Conservation (phyloP, 306 rosid species). For the Trichosanthes cucumerina region DNA sequence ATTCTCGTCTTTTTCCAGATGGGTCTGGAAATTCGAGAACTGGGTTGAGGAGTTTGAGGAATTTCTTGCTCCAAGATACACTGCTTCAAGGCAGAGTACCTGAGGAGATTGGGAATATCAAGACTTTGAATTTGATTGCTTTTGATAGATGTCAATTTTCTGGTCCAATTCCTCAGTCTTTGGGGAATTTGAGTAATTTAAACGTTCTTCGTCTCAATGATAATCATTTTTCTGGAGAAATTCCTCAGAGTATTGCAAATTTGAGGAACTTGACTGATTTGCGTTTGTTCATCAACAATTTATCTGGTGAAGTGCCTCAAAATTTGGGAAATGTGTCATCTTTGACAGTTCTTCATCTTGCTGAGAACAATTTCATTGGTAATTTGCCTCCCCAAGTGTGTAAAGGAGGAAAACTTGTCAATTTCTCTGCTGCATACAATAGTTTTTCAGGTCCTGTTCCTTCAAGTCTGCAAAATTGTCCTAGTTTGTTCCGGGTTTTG, state of each 20-base stretch:
- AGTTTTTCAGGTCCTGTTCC: conserved; percentile 47
- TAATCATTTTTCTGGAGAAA: conserved; percentile 33
- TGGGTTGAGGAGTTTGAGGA: conserved; percentile 27
- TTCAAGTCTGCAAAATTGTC: conserved; percentile 29
- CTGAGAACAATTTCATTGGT: conserved; percentile 42
- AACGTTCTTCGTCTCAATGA: conserved; percentile 21
- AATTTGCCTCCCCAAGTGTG: conserved; percentile 44
- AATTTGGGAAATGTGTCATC: conserved; percentile 41
- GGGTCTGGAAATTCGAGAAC: conserved; percentile 11
- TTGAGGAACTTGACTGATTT: conserved; percentile 30
- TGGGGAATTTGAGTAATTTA: conserved; percentile 35
- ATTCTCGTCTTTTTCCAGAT: conserved; percentile 36
- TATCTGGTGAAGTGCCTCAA: conserved; percentile 34
- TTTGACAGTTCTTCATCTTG: conserved; percentile 34
- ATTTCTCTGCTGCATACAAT: conserved; percentile 35
- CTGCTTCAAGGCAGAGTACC: conserved; percentile 32
- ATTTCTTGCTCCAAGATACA: conserved; percentile 35
- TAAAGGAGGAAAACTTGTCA: conserved; percentile 32
- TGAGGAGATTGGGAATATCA: conserved; percentile 42
- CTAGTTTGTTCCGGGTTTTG: conserved; percentile 31
- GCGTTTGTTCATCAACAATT: conserved; percentile 18
- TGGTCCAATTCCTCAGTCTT: conserved; percentile 41
- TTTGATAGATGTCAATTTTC: conserved; percentile 24
- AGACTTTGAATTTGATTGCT: conserved; percentile 25
- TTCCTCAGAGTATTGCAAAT: conserved; percentile 32